A percentile compares a stretch with the other conserved stretches of the same genome.
phyloP scores from a whole-genome alignment of 2,329 filamentous ascomycete species.

The Xylaria sp. region DNA sequence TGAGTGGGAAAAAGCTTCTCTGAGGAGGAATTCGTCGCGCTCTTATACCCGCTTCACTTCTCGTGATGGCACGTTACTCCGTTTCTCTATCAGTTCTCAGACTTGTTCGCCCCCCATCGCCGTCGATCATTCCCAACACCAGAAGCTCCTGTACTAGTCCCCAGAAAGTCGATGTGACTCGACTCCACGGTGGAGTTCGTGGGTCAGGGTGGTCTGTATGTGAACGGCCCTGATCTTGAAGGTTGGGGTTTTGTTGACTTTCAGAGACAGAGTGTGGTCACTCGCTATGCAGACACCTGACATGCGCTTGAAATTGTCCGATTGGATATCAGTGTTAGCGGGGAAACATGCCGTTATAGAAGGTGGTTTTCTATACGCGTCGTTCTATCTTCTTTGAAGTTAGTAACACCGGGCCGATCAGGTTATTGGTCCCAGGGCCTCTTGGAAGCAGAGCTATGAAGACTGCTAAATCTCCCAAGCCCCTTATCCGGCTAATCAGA shows the following conservation, averaged over 20 bases:
- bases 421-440: conserved; percentile 7
- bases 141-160: conserved; percentile 11
- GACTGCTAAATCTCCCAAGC: neutral
- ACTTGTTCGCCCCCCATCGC: conserved; percentile 8
- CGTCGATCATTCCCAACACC: conserved; percentile 14
- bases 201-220: neutral
- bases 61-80: conserved; percentile 7
- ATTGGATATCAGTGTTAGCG: neutral
- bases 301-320: neutral
- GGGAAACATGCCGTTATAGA: neutral
- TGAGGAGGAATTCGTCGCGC: neutral
- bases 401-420: conserved; percentile 7
- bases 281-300: neutral
- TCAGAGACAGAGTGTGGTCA: neutral
- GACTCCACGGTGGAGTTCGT: conserved; percentile 3
- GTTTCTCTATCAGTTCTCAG: conserved; percentile 8
- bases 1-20: conserved; percentile 7
- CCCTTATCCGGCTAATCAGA: conserved; percentile 16
- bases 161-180: conserved; percentile 6
- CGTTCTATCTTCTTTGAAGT: neutral
- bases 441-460: conserved; percentile 2
- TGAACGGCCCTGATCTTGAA: conserved; percentile 3
- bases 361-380: neutral
- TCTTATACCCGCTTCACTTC: conserved; percentile 14
- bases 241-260: neutral